These are phyloP conservation scores for Breviolum minutum DNA, from an alignment of 73 alveolate species.

Conservation along the genomic window DNA sequence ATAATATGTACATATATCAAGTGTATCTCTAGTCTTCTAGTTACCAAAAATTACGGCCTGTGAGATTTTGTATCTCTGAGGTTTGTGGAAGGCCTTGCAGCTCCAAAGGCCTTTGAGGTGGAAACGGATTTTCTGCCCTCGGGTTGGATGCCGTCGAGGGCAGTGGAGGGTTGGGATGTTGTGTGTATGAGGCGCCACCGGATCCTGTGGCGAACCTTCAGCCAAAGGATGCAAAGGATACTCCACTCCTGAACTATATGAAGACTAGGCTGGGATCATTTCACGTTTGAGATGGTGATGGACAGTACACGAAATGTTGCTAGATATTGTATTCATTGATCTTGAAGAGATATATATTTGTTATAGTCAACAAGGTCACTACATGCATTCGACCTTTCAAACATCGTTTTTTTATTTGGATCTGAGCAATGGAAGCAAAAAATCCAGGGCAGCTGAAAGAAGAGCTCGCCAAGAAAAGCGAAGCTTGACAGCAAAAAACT, in stretches of 20 bases:
- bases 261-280: conserved; percentile 35
- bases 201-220: conserved; percentile 70
- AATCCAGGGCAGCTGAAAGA: conserved; percentile 76
- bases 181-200: conserved; percentile 45
- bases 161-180: background rate
- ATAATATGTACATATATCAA: too few relatives aligned
- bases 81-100: conserved; percentile 67
- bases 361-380: background rate
- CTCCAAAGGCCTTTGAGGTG: conserved; percentile 69
- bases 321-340: background rate
- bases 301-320: background rate
- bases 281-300: too few relatives aligned
- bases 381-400: too few relatives aligned
- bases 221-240: conserved; percentile 62
- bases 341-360: background rate
- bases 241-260: conserved; percentile 79
- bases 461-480: conserved; percentile 92
- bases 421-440: too few relatives aligned
- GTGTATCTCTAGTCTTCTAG: background rate
- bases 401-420: too few relatives aligned
- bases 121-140: background rate
- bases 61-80: background rate
- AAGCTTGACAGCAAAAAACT: background rate
- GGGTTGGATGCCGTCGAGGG: background rate
- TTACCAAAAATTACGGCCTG: too few relatives aligned